These are phyloP conservation scores for Acanthamoeba healyi DNA, from an alignment of 208 protist genomes.

Conservation along the genomic window DNA sequence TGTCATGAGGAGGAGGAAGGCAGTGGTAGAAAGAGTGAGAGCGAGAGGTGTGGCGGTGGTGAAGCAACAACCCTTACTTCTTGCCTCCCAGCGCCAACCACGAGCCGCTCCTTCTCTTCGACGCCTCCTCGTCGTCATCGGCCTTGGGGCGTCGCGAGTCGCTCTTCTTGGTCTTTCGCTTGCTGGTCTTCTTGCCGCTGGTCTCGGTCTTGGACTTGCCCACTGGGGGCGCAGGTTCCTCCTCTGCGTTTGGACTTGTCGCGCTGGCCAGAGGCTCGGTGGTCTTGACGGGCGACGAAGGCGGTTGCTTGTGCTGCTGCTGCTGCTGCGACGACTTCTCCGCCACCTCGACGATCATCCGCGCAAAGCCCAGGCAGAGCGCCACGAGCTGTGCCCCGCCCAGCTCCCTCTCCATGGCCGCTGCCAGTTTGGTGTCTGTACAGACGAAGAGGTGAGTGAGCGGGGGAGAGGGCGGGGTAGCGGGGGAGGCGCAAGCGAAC, in stretches of 20 bases:
- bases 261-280: no score
- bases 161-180: not conserved
- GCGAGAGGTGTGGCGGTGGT: no score
- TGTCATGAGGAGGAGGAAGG: no score
- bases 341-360: not conserved
- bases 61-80: no score
- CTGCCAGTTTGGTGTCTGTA: not conserved
- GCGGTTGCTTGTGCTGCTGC: not conserved
- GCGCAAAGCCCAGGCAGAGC: slow-evolving; percentile 4
- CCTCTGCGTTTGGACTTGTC: not conserved
- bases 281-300: no score
- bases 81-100: not conserved
- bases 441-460: not conserved
- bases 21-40: no score
- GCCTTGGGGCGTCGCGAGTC: not conserved
- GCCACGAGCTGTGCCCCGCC: not conserved
- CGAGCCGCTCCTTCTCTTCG: not conserved
- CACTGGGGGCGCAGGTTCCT: not conserved
- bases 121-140: not conserved
- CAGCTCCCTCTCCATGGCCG: not conserved
- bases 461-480: not conserved
- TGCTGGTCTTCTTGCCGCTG: not conserved
- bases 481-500: not conserved
- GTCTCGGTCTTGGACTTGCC: not conserved
- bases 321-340: not conserved